Evolutionary conservation across 495 filamentous ascomycete genomes (phyloP).

Genomic region (Zalerion maritima): DNA sequence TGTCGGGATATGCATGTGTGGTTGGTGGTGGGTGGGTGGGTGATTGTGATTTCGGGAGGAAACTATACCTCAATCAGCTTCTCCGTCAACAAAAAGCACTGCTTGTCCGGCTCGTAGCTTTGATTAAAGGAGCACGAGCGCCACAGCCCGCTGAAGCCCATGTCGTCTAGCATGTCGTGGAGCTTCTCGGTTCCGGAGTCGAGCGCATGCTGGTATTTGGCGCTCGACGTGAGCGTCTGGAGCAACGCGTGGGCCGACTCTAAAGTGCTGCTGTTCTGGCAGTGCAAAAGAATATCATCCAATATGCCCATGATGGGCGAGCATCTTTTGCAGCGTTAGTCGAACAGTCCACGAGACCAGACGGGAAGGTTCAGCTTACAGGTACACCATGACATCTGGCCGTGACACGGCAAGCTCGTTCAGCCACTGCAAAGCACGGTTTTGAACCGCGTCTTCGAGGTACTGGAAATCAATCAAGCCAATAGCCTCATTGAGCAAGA

Average conservation of each 20-base stretch:
- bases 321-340: conserved; percentile 19
- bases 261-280: conserved; percentile 35
- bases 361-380: conserved; percentile 22
- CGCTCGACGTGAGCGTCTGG: conserved; percentile 31
- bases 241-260: conserved; percentile 36
- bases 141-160: conserved; percentile 44
- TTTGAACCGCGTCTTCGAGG: conserved; percentile 38
- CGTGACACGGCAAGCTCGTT: conserved; percentile 29
- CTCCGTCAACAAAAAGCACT: conserved; percentile 37
- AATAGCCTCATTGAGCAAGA: conserved; percentile 40
- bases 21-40: too few species aligned
- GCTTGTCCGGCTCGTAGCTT: conserved; percentile 30
- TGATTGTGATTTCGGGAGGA: too few species aligned
- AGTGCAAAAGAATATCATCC: conserved; percentile 38
- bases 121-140: conserved; percentile 31
- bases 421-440: conserved; percentile 36
- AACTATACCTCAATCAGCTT: conserved; percentile 40
- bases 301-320: conserved; percentile 35
- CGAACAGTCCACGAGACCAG: not conserved
- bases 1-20: too few species aligned
- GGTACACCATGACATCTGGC: conserved; percentile 32
- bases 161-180: conserved; percentile 33
- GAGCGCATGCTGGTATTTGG: conserved; percentile 23
- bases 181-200: conserved; percentile 24
- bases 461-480: conserved; percentile 42